Conservation (phyloP, 2,329 filamentous ascomycete species). For the Clathrospora elynae region DNA sequence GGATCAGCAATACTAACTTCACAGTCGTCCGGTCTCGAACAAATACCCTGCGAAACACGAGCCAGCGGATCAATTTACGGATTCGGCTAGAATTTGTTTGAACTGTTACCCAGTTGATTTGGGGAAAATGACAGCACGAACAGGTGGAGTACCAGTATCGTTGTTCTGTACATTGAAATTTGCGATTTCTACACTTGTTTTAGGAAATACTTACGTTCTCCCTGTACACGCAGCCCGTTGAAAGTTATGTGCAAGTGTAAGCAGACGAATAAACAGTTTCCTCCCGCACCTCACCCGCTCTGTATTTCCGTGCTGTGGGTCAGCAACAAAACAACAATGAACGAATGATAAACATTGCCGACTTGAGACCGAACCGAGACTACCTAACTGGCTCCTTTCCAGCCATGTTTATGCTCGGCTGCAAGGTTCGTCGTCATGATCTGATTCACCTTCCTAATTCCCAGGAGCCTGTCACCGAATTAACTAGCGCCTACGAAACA, state of each 20-base stretch:
- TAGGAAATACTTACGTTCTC: no score
- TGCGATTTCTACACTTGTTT: constrained; percentile 24
- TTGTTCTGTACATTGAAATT: constrained; percentile 1
- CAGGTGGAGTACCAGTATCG: constrained; percentile 4
- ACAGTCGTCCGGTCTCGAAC: constrained; percentile 8
- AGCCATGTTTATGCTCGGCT: no score
- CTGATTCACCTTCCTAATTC: constrained; percentile 25
- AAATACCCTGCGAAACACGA: constrained; percentile 2
- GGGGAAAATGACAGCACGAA: constrained; percentile 5
- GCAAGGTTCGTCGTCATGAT: constrained; percentile 48
- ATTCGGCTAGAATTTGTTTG: no score
- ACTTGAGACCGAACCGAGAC: constrained; percentile 28
- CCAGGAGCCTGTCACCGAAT: constrained; percentile 38
- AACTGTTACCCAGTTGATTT: no score
- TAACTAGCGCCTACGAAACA: constrained; percentile 24
- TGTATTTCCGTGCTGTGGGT: constrained; percentile 37
- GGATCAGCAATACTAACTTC: constrained; percentile 13
- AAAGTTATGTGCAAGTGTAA: constrained; percentile 33
- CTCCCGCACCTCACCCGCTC: constrained; percentile 34
- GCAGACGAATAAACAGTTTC: constrained; percentile 33
- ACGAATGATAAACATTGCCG: constrained; percentile 18
- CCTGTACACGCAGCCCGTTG: no score
- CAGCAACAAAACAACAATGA: constrained; percentile 7
- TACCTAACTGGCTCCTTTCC: constrained; percentile 9
- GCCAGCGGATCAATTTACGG: no score